phyloP scores from a whole-genome alignment of 495 filamentous ascomycete genomes.

The Hypoxylon intermedium region DNA sequence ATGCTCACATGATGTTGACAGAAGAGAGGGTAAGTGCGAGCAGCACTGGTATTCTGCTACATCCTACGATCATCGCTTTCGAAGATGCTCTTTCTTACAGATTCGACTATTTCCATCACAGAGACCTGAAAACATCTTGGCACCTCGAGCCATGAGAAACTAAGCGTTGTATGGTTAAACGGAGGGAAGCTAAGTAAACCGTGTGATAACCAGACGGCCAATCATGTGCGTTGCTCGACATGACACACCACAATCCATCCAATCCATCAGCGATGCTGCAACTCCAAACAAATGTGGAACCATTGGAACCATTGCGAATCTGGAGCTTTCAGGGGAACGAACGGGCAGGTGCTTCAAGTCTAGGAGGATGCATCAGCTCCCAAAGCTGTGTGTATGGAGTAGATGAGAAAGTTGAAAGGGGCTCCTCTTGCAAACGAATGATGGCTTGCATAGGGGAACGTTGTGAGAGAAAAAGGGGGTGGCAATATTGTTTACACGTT shows the following conservation, averaged over 20 bases:
- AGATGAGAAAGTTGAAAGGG: constrained; percentile 11
- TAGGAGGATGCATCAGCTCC: constrained; percentile 28
- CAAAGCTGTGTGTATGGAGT: constrained; percentile 15
- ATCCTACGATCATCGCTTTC: too few relatives aligned
- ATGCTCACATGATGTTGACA: too few relatives aligned
- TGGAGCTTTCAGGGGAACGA: not conserved
- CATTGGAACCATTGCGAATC: not conserved
- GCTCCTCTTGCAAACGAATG: not conserved
- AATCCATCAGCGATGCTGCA: not conserved
- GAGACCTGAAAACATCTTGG: too few relatives aligned
- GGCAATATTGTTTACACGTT: constrained; percentile 6
- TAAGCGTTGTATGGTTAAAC: too few relatives aligned
- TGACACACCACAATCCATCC: not conserved
- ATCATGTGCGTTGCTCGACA: not conserved
- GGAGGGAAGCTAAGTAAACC: not conserved
- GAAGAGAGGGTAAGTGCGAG: too few relatives aligned
- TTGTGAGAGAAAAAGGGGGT: constrained; percentile 11
- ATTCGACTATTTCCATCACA: too few relatives aligned
- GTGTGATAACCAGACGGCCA: not conserved
- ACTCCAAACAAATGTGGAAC: constrained; percentile 3
- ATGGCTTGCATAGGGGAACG: not conserved
- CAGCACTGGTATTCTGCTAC: too few relatives aligned
- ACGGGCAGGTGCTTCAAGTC: constrained; percentile 16
- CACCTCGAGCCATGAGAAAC: too few relatives aligned
- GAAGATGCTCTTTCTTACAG: too few relatives aligned